phyloP scores from a whole-genome alignment of 1,284 basidiomycete genomes.

The Ustilago loliicola region DNA sequence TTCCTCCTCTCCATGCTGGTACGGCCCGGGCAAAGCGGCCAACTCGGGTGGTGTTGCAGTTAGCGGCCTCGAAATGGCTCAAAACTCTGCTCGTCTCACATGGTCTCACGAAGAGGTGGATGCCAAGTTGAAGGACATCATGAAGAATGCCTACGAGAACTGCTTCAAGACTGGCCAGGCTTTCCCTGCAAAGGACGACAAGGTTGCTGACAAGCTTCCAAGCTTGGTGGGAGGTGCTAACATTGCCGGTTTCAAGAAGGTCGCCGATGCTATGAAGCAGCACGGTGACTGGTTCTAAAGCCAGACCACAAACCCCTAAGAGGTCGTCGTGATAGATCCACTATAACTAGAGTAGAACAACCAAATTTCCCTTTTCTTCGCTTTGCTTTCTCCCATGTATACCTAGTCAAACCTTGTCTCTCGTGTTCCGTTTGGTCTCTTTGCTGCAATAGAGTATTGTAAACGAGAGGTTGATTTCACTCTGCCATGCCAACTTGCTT shows the following conservation, averaged over 20 bases:
- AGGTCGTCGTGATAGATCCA: no score
- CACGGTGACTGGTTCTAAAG: conserved; percentile 62
- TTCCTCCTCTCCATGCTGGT: conserved; percentile 55
- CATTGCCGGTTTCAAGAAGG: conserved; percentile 78
- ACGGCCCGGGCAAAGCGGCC: conserved; percentile 60
- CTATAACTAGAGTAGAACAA: no score
- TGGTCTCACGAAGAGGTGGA: conserved; percentile 81
- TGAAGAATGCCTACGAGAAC: conserved; percentile 78
- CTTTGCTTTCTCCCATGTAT: background rate
- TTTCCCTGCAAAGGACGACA: conserved; percentile 75
- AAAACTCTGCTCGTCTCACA: conserved; percentile 75
- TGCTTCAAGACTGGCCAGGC: conserved; percentile 77
- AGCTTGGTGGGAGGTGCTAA: conserved; percentile 81
- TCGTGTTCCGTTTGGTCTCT: no score
- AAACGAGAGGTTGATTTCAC: no score
- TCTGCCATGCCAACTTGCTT: no score
- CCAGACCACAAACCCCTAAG: background rate
- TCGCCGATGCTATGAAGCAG: conserved; percentile 61
- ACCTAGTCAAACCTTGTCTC: no score
- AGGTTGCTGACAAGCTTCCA: conserved; percentile 70
- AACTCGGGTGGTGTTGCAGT: conserved; percentile 73
- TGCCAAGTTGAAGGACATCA: conserved; percentile 80
- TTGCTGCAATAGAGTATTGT: no score
- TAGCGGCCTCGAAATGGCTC: conserved; percentile 84
- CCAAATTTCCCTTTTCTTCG: no score